Evolutionary conservation across 306 rosid genomes (phyloP).

Genomic region (Cucumis cinereus): DNA sequence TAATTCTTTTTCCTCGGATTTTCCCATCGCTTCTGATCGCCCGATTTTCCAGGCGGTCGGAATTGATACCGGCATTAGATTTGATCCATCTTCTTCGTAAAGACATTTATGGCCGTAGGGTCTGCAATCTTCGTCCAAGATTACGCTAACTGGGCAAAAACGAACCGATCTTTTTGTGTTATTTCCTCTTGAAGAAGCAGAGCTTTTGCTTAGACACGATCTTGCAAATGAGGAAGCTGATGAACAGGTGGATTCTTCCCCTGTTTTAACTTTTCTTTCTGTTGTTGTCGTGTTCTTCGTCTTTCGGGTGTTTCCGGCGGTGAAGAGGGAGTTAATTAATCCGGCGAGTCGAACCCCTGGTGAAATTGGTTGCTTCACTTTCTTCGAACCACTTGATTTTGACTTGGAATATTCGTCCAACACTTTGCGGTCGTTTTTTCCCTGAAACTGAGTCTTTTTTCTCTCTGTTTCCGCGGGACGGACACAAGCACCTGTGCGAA

Average conservation of each 20-base stretch:
- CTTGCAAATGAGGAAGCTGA: constrained; percentile 69
- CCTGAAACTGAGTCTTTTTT: constrained; percentile 11
- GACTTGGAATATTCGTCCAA: constrained; percentile 37
- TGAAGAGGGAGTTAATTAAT: constrained; percentile 57
- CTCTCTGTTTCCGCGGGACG: constrained; percentile 21
- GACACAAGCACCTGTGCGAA: constrained; percentile 23
- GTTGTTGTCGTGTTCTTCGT: constrained; percentile 5
- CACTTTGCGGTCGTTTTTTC: constrained; percentile 10
- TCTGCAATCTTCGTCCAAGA: constrained; percentile 51
- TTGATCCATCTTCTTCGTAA: constrained; percentile 26
- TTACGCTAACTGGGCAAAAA: constrained; percentile 66
- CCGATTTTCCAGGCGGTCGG: constrained; percentile 63
- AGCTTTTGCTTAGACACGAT: constrained; percentile 70
- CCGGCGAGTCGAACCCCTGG: constrained; percentile 56
- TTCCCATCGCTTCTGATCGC: constrained; percentile 17
- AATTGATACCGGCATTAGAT: constrained; percentile 21
- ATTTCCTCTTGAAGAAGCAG: constrained; percentile 41
- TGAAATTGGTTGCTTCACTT: constrained; percentile 85
- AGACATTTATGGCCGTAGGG: constrained; percentile 51
- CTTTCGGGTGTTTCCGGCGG: constrained; percentile 24
- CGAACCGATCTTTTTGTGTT: constrained; percentile 54
- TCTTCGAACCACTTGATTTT: constrained; percentile 64
- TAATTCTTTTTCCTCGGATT: constrained; percentile 2
- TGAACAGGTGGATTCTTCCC: constrained; percentile 36
- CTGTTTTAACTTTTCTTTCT: constrained; percentile 26